A percentile compares a stretch with the other conserved stretches of the same genome.
phyloP scores from a whole-genome alignment of 164 flowering plant genomes.

The Piper betle region DNA sequence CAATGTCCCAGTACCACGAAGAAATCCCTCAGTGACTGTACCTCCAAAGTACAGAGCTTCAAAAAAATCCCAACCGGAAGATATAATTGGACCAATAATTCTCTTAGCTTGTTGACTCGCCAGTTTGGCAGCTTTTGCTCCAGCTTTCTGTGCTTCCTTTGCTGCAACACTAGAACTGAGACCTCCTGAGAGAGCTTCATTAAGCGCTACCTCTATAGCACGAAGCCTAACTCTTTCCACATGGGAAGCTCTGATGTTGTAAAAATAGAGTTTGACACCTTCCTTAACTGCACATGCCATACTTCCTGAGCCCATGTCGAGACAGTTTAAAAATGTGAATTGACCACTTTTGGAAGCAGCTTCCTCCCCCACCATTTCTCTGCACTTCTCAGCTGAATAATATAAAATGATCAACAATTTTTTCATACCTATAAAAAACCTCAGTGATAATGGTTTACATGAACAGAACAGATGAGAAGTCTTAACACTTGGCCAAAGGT shows the following conservation, averaged over 20 bases:
- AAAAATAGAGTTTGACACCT: conserved; percentile 37
- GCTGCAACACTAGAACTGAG: conserved; percentile 56
- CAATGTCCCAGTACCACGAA: conserved; percentile 79
- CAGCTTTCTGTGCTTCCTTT: conserved; percentile 61
- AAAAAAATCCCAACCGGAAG: conserved; percentile 93
- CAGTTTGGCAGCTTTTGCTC: conserved; percentile 79
- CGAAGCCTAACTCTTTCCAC: conserved; percentile 50
- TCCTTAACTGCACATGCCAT: conserved; percentile 28
- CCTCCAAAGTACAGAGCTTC: conserved; percentile 89
- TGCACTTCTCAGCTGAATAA: conserved; percentile 74
- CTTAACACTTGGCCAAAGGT: no score
- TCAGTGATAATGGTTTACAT: no score
- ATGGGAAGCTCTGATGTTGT: conserved; percentile 59
- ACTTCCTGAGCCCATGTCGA: conserved; percentile 34
- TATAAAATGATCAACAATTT: neutral
- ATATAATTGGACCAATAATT: conserved; percentile 75
- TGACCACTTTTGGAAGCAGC: conserved; percentile 80
- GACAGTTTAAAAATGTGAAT: conserved; percentile 51
- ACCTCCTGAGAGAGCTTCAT: conserved; percentile 65
- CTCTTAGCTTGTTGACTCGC: conserved; percentile 67
- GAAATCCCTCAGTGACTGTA: conserved; percentile 69
- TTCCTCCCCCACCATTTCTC: conserved; percentile 66
- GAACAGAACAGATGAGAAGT: no score
- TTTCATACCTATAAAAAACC: no score
- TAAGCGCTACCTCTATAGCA: conserved; percentile 59